Conservation (phyloP, 1,284 basidiomycete genomes). For the Jaminaea rosea region DNA sequence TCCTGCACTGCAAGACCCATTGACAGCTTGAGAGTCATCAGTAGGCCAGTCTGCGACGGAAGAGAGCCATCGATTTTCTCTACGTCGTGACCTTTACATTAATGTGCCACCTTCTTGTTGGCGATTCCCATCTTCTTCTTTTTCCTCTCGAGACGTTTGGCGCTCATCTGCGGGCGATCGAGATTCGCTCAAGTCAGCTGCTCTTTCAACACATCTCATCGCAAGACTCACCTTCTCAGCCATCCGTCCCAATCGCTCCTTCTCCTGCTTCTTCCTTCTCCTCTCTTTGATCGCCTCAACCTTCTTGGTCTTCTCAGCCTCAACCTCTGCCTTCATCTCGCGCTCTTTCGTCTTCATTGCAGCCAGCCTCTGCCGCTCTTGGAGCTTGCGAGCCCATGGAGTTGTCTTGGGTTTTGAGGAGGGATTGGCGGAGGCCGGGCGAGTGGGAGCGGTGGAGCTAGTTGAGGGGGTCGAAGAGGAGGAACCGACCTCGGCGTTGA, state of each 20-base stretch:
- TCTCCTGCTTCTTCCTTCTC: neutral
- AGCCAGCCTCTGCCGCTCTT: neutral
- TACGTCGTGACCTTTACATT: too few species aligned
- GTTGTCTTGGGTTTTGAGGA: neutral
- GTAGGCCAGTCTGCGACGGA: too few species aligned
- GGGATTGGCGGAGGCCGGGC: neutral
- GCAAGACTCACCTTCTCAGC: neutral
- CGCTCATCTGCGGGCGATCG: neutral
- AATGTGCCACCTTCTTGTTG: neutral
- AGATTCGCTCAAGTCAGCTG: neutral
- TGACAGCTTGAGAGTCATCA: too few species aligned
- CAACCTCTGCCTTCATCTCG: neutral
- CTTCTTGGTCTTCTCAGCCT: neutral
- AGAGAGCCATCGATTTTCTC: too few species aligned
- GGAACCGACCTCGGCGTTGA: too few species aligned
- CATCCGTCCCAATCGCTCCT: neutral
- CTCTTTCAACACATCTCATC: neutral
- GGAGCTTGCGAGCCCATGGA: neutral
- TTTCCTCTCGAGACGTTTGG: neutral
- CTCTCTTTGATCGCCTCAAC: neutral
- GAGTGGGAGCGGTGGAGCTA: neutral
- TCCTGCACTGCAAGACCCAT: too few species aligned
- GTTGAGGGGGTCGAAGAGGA: neutral
- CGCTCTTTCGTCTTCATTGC: neutral
- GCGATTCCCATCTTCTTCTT: constrained; percentile 1